Evolutionary conservation across 345 rosid species (phyloP).

Genomic region (Odontarrhena argentea): DNA sequence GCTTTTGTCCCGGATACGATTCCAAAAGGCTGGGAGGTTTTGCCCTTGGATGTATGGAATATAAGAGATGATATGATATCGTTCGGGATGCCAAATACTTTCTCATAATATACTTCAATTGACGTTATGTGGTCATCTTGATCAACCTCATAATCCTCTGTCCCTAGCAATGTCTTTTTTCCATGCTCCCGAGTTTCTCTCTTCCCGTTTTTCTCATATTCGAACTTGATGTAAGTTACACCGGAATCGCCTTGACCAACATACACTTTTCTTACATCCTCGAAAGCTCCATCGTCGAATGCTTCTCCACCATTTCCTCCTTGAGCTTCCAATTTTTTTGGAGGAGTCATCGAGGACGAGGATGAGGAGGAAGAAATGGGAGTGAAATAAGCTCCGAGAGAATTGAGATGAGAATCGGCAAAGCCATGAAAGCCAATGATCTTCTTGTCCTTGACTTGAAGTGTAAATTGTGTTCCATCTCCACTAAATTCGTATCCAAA

Average conservation of each 20-base stretch:
- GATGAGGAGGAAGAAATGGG: conserved; percentile 2
- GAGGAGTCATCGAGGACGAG: background rate
- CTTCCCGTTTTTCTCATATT: conserved; percentile 24
- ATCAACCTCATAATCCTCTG: conserved; percentile 21
- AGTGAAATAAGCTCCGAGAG: conserved; percentile 39
- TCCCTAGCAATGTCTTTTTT: conserved; percentile 8
- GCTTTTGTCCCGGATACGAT: background rate
- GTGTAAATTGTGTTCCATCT: conserved; percentile 24
- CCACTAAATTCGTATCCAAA: background rate
- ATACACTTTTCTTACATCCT: conserved; percentile 23
- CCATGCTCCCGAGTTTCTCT: background rate
- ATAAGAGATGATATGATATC: background rate
- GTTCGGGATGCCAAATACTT: background rate
- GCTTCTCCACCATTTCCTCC: conserved; percentile 25
- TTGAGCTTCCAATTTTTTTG: conserved; percentile 16
- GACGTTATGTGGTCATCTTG: conserved; percentile 28
- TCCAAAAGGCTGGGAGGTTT: conserved; percentile 20
- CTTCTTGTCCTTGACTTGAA: conserved; percentile 32
- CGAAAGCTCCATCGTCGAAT: conserved; percentile 31
- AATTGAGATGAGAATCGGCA: conserved; percentile 3
- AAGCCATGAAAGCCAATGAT: conserved; percentile 39
- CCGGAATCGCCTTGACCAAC: conserved; percentile 30
- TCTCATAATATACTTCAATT: background rate
- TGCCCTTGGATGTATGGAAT: conserved; percentile 11
- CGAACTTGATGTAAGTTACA: conserved; percentile 27